phyloP scores from a whole-genome alignment of 1,284 basidiomycete species.

The Cystobasidium slooffiae region DNA sequence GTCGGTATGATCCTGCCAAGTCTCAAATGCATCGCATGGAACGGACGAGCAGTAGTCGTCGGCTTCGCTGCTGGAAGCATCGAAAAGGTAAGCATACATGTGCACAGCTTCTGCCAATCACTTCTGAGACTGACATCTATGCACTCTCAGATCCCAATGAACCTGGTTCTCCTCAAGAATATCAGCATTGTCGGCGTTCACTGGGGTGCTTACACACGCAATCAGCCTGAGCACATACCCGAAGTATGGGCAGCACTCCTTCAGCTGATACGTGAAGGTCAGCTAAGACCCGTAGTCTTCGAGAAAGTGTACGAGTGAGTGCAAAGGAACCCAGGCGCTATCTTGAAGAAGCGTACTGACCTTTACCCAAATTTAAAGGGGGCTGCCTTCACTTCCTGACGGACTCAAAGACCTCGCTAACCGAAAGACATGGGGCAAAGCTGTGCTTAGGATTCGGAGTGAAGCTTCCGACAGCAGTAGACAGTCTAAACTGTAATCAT shows the following conservation, averaged over 20 bases:
- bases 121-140: neutral
- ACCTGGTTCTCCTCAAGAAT: conserved; percentile 86
- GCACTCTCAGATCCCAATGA: conserved; percentile 71
- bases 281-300: conserved; percentile 74
- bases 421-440: conserved; percentile 93
- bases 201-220: conserved; percentile 67
- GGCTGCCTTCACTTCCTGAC: conserved; percentile 68
- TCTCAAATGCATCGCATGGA: conserved; percentile 91
- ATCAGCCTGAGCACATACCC: conserved; percentile 69
- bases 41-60: conserved; percentile 85
- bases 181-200: conserved; percentile 77
- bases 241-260: conserved; percentile 77
- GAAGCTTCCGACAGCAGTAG: conserved; percentile 43
- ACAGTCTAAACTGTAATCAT: conserved; percentile 47
- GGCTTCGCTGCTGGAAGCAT: conserved; percentile 81
- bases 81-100: conserved; percentile 69
- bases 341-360: neutral
- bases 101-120: neutral
- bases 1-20: conserved; percentile 45
- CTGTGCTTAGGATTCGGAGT: conserved; percentile 59
- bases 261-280: conserved; percentile 69
- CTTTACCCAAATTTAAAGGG: conserved; percentile 55
- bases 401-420: conserved; percentile 64
- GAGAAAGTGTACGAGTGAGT: conserved; percentile 65
- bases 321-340: too few species aligned